Evolutionary conservation across 2,329 filamentous ascomycete species (phyloP).

Genomic region (Metarhizium anisopliae): DNA sequence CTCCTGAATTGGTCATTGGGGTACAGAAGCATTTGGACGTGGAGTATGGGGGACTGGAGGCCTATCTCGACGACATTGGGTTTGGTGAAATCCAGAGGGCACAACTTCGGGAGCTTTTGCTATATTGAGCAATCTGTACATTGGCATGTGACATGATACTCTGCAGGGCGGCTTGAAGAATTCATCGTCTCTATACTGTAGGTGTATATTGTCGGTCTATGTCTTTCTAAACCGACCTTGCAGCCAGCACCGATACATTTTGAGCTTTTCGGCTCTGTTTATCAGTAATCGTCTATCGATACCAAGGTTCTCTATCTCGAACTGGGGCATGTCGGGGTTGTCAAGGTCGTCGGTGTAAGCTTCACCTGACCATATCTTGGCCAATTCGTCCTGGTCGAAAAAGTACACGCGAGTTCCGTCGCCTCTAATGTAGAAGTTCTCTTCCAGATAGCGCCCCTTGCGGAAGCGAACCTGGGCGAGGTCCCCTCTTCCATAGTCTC

Average conservation of each 20-base stretch:
- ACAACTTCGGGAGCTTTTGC: constrained; percentile 30
- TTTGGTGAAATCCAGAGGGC: constrained; percentile 36
- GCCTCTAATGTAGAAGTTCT: constrained; percentile 95
- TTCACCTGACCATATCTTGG: constrained; percentile 62
- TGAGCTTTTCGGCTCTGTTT: constrained; percentile 80
- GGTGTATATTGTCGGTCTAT: constrained; percentile 26
- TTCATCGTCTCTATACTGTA: background rate
- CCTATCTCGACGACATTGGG: constrained; percentile 55
- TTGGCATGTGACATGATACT: background rate
- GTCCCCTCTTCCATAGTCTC: constrained; percentile 93
- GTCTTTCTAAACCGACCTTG: constrained; percentile 73
- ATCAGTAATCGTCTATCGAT: constrained; percentile 85
- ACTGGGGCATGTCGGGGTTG: constrained; percentile 27
- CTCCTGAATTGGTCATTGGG: constrained; percentile 51
- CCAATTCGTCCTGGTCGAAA: constrained; percentile 80
- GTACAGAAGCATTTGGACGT: constrained; percentile 49
- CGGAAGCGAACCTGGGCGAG: constrained; percentile 95
- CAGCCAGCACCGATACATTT: constrained; percentile 98
- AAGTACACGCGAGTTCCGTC: constrained; percentile 97
- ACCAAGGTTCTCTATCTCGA: constrained; percentile 70
- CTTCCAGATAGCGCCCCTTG: constrained; percentile 85
- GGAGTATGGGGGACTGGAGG: constrained; percentile 56
- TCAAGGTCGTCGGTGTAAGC: constrained; percentile 15
- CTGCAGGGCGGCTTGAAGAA: background rate
- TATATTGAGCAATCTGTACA: constrained; percentile 24